phyloP scores from a whole-genome alignment of 2,329 filamentous ascomycete genomes.

The Dactylellina cionopaga region DNA sequence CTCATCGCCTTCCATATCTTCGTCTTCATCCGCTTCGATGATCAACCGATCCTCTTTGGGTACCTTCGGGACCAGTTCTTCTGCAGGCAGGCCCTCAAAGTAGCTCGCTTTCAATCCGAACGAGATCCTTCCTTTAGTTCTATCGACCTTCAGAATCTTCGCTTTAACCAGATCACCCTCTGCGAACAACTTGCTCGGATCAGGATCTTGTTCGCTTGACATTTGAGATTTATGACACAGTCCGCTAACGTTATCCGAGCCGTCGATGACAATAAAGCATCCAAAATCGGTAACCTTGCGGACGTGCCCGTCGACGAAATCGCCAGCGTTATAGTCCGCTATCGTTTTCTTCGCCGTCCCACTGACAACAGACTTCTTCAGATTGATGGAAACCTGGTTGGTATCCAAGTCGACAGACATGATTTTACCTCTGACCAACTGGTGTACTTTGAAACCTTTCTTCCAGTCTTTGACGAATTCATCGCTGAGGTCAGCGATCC shows the following conservation, averaged over 20 bases:
- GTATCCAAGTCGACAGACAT: slow-evolving; percentile 74
- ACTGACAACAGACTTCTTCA: slow-evolving; percentile 86
- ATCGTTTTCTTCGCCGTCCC: slow-evolving; percentile 72
- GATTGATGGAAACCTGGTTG: slow-evolving; percentile 81
- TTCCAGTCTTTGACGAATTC: slow-evolving; percentile 96
- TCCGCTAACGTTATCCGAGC: slow-evolving; percentile 87
- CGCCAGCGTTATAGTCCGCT: slow-evolving; percentile 76
- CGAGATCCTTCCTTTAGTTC: slow-evolving; percentile 79
- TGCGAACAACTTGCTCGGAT: slow-evolving; percentile 88
- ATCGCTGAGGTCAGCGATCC: slow-evolving; percentile 89
- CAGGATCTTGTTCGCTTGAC: slow-evolving; percentile 81
- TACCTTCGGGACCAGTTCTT: slow-evolving; percentile 64
- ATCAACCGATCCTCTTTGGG: slow-evolving; percentile 55
- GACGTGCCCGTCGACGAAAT: slow-evolving; percentile 87
- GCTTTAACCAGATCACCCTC: slow-evolving; percentile 95
- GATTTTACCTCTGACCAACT: slow-evolving; percentile 88
- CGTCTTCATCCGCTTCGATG: slow-evolving; percentile 62
- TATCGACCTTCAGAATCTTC: slow-evolving; percentile 80
- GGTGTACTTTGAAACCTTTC: slow-evolving; percentile 83
- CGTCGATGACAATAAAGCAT: slow-evolving; percentile 90
- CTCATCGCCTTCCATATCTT: slow-evolving; percentile 61
- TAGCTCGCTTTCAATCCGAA: slow-evolving; percentile 94
- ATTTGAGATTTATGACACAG: slow-evolving; percentile 93
- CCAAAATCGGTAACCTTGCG: slow-evolving; percentile 95
- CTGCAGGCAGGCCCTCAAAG: slow-evolving; percentile 73